phyloP scores from a whole-genome alignment of 2,329 filamentous ascomycete species.

The Sphaerulina populicola region DNA sequence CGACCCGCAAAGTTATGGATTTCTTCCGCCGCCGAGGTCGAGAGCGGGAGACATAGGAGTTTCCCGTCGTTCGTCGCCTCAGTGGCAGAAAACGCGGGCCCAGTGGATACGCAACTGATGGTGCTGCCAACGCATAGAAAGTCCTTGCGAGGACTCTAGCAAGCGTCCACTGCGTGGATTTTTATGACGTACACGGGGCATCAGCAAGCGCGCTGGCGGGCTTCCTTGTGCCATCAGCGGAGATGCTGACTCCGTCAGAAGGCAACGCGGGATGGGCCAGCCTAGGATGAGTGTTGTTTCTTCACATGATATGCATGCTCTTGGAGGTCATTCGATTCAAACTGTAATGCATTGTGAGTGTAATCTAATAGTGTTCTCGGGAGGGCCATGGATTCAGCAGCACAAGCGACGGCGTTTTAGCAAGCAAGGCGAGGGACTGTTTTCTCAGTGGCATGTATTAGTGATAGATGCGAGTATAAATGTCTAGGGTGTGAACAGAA shows the following conservation, averaged over 20 bases:
- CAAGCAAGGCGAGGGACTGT: not conserved
- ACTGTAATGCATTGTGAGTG: constrained; percentile 5
- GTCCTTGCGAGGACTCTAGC: not conserved
- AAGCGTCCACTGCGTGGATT: not conserved
- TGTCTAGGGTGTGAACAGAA: not conserved
- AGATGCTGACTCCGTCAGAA: not conserved
- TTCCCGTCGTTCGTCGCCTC: constrained; percentile 13
- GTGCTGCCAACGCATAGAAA: not conserved
- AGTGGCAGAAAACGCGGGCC: constrained; percentile 6
- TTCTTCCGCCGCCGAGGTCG: constrained; percentile 86
- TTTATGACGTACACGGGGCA: not conserved
- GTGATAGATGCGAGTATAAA: not conserved
- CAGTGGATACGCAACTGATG: constrained; percentile 5
- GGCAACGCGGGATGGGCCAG: not conserved
- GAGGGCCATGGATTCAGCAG: constrained; percentile 7
- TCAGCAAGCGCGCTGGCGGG: not conserved
- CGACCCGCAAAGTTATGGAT: constrained; percentile 92
- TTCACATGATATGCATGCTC: not conserved
- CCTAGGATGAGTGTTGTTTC: not conserved
- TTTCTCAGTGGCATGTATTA: constrained; percentile 6
- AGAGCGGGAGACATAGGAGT: constrained; percentile 35
- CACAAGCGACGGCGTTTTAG: constrained; percentile 9
- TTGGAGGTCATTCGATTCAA: not conserved
- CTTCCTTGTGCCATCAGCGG: not conserved
- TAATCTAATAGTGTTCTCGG: constrained; percentile 4